A percentile compares a stretch with the other conserved stretches of the same genome.
These are phyloP conservation scores for Eudorina sp. DNA, from an alignment of 139 green algal genomes.

Conservation along the genomic window DNA sequence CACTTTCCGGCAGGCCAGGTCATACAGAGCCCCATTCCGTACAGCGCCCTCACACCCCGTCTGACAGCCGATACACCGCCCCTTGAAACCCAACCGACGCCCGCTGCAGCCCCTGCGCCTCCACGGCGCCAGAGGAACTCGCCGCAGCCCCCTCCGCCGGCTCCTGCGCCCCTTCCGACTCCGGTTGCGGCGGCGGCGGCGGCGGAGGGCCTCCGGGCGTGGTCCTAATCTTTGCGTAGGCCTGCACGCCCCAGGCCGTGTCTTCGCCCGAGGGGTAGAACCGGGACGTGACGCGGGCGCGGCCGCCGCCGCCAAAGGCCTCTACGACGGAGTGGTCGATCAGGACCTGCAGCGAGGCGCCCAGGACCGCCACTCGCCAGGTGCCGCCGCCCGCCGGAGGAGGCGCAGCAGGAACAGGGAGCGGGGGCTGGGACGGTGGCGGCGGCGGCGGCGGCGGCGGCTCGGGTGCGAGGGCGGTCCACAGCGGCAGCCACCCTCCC, in stretches of 20 bases:
- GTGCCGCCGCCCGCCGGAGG: neutral
- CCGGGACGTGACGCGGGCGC: neutral
- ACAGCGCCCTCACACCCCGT: slow-evolving; percentile 2
- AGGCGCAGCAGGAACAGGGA: neutral
- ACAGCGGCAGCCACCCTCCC: slow-evolving; percentile 31
- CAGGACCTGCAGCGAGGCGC: slow-evolving; percentile 29
- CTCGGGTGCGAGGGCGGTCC: neutral
- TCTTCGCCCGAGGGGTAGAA: slow-evolving; percentile 16
- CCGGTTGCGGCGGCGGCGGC: neutral
- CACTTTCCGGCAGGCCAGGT: too few relatives aligned
- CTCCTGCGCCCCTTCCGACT: neutral
- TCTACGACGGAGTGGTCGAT: slow-evolving; percentile 33
- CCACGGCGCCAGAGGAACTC: neutral
- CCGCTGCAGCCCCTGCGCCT: neutral
- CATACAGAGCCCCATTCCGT: too few relatives aligned
- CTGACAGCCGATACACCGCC: slow-evolving; percentile 1
- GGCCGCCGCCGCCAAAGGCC: slow-evolving; percentile 27
- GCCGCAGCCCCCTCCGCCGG: neutral
- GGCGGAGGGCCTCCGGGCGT: too few relatives aligned
- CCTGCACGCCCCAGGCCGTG: slow-evolving; percentile 38
- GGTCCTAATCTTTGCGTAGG: slow-evolving; percentile 10
- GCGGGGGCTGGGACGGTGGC: neutral
- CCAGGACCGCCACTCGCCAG: slow-evolving; percentile 8
- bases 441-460: neutral
- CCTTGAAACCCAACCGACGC: slow-evolving; percentile 17